Evolutionary conservation across 192 early-diverging fungal species (phyloP), one percentile per base, ranked within the genome.

Genomic region (Piromyces finnis): DNA sequence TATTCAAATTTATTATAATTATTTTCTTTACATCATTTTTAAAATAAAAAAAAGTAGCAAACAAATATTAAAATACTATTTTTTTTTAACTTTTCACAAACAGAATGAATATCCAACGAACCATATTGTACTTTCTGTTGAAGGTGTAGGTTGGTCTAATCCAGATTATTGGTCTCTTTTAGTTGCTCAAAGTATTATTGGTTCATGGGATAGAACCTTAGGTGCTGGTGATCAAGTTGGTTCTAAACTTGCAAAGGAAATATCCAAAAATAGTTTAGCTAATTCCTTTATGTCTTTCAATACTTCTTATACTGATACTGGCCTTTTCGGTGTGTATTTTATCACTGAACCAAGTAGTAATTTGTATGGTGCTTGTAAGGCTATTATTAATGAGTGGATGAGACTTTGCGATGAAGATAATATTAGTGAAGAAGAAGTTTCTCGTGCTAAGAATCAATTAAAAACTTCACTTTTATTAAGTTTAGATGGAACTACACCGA

Each of bases 231-330:
- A 90, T 80, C 93, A 97, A 87, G 87, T 93, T 80, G 93, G 92
- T 77, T 96, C 96, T 78, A 89, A 93, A 78, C 88, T 99, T 81
- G 94, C 97, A 77, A 88, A 92, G 84, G 88, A 93, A 77, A 87
- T 98, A 79, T 86, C 91, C 86, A 88, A 95, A 87, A 85, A 93
- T 87, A 88, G 91, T 78, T 88, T 99, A 80, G 97, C 96, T 84
- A 99, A 96, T 89, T 96, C 95, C 79, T 99, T 96, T 92, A 95
- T 97, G 94, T 93, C 96, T 78, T 99, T 99, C 91, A 98, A 99
- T 90, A 98, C 97, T 29, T 96, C 95, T 26, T 99, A 99, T 91
- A 92, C 92, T 59, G 97, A 99, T 86, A 98, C 96, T 28, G 97
- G 97, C 68, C 89, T 99, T 78, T 99, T 95, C 88, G 97, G 97